These are phyloP conservation scores for Hymenoscyphus repandus DNA, from an alignment of 2,329 filamentous ascomycete genomes.

Conservation along the genomic window DNA sequence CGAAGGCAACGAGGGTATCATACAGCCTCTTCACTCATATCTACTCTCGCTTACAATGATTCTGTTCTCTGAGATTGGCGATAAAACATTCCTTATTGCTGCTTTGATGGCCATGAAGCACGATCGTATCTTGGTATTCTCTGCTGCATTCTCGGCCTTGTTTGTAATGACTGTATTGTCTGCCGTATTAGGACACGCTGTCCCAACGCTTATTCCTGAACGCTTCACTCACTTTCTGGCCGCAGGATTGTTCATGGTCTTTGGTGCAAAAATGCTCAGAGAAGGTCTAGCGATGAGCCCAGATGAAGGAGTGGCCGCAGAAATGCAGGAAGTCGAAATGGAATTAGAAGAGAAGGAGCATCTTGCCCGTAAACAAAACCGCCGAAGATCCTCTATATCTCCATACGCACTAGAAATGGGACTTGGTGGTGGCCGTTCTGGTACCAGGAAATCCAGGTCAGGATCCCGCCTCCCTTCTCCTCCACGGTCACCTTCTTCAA, in stretches of 20 bases:
- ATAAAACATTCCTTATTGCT: slow-evolving; percentile 97
- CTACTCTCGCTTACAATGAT: slow-evolving; percentile 95
- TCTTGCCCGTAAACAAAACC: slow-evolving; percentile 59
- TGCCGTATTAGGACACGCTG: slow-evolving; percentile 84
- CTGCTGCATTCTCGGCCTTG: slow-evolving; percentile 86
- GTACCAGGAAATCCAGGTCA: slow-evolving; percentile 62
- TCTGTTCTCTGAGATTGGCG: slow-evolving; percentile 89
- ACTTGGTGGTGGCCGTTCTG: slow-evolving; percentile 49
- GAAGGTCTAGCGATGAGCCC: slow-evolving; percentile 87
- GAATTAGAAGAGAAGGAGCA: slow-evolving; percentile 93
- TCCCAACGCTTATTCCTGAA: slow-evolving; percentile 85
- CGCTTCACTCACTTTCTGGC: slow-evolving; percentile 86
- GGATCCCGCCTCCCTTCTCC: slow-evolving; percentile 75
- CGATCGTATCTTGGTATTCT: slow-evolving; percentile 86
- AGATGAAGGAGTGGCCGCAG: slow-evolving; percentile 87
- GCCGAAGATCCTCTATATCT: slow-evolving; percentile 62
- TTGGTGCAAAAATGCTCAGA: slow-evolving; percentile 75
- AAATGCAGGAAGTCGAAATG: slow-evolving; percentile 95
- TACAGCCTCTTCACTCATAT: slow-evolving; percentile 82
- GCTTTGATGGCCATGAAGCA: slow-evolving; percentile 99
- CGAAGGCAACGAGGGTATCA: slow-evolving; percentile 52
- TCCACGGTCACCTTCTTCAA: slow-evolving; percentile 74
- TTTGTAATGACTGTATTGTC: slow-evolving; percentile 94
- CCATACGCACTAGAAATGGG: slow-evolving; percentile 79
- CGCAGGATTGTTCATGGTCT: slow-evolving; percentile 79